Evolutionary conservation across 768 basidiomycete species (phyloP).

Genomic region (Thelephora ganbajun): DNA sequence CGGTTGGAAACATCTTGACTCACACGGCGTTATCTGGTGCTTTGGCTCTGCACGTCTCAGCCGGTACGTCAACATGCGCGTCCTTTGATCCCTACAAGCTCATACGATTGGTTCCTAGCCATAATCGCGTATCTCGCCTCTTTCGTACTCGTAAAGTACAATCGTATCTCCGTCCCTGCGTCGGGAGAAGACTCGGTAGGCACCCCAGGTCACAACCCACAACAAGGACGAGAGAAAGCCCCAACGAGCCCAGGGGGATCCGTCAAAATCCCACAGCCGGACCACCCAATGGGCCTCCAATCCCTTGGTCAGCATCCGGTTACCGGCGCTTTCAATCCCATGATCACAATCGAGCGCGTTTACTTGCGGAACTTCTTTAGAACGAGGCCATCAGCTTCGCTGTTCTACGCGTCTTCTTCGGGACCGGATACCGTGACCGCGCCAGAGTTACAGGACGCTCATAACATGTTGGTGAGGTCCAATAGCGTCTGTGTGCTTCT

Average conservation of each 20-base stretch:
- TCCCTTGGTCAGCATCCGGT: no score
- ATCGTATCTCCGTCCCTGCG: background rate
- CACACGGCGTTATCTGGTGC: background rate
- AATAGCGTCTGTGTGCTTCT: constrained; percentile 11
- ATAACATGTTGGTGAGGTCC: constrained; percentile 1
- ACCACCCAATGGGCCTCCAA: no score
- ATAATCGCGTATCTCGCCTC: background rate
- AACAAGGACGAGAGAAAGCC: background rate
- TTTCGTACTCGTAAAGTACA: background rate
- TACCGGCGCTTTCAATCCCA: background rate
- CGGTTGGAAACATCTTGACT: background rate
- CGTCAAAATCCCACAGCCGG: background rate
- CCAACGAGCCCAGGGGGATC: background rate
- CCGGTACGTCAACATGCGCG: background rate
- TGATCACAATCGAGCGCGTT: background rate
- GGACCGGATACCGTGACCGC: no score
- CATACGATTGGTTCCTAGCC: background rate
- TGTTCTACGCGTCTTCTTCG: background rate
- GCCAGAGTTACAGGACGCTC: background rate
- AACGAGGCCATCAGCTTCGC: background rate
- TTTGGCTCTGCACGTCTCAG: background rate
- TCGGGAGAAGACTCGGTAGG: background rate
- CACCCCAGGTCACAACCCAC: background rate
- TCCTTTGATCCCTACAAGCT: background rate
- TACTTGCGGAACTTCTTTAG: background rate